phyloP scores from a whole-genome alignment of 768 basidiomycete genomes.

The Kwoniella europaea region DNA sequence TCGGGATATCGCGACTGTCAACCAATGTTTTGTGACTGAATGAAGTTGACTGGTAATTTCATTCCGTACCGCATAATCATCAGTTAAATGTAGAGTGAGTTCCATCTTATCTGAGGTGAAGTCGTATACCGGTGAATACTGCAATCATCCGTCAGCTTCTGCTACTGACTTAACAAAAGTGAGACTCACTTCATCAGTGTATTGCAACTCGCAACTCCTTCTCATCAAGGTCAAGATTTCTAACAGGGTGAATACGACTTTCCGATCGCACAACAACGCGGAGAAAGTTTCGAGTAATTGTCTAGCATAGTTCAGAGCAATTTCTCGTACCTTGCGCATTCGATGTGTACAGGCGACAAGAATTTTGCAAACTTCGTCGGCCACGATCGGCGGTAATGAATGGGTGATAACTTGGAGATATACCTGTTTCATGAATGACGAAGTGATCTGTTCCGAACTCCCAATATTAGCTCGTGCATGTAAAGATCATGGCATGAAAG shows the following conservation, averaged over 20 bases:
- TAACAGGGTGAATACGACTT: conserved; percentile 83
- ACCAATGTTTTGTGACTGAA: conserved; percentile 78
- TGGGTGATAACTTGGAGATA: conserved; percentile 78
- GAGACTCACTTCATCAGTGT: conserved; percentile 76
- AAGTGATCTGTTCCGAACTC: conserved; percentile 68
- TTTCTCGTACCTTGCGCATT: conserved; percentile 76
- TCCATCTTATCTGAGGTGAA: conserved; percentile 78
- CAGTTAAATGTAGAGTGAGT: conserved; percentile 78
- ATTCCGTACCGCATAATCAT: conserved; percentile 82
- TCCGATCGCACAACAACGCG: conserved; percentile 87
- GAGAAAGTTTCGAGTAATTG: conserved; percentile 88
- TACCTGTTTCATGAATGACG: conserved; percentile 72
- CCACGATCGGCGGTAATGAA: conserved; percentile 71
- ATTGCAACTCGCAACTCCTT: conserved; percentile 87
- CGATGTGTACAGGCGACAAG: conserved; percentile 81
- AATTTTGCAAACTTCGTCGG: conserved; percentile 74
- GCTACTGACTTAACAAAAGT: neutral
- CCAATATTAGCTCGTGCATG: conserved; percentile 9
- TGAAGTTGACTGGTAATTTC: conserved; percentile 79
- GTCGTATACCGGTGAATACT: conserved; percentile 88
- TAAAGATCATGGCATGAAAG: no score
- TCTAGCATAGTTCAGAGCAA: conserved; percentile 82
- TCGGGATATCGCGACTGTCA: conserved; percentile 80
- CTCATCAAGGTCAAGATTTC: conserved; percentile 89
- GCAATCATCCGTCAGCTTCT: neutral